Base-by-base conservation (phyloP, 2,329 filamentous ascomycete species). In the Rhytidhysteron rufulum region DNA sequence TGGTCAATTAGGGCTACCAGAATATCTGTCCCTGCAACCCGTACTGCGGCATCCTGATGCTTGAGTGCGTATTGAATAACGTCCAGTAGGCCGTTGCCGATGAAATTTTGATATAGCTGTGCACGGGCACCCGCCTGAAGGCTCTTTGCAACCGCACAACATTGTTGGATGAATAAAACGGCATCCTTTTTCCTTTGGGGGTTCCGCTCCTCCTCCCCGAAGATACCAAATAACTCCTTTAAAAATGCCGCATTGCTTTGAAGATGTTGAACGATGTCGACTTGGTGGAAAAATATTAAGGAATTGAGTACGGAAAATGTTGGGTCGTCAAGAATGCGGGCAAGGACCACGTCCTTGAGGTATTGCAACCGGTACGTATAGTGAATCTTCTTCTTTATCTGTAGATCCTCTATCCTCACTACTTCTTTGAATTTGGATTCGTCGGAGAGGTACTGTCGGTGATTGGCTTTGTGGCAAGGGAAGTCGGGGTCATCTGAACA, bases 241-340 rank as follows among this genome's bases (percentile, higher is more conserved):
- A 97, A 71, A 57, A 95, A 96, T 2, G 70, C 68, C 1, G 73
- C 73, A 55, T 95, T 95, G 19, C 75, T 77, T 65, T 96, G 90
- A n/a, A 98, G 75, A 66, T 97, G 88, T 58, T 91, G 87, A 36
- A 98, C 85, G 59, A 98, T 96, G 59, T 97, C 93, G 54, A 97
- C 90, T 70, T 98, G 93, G 69, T 97, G 93, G 75, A 95, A 98
- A 72, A 96, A 98, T 52, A 98, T 98, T 54, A 97, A 78, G 37
- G 89, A 95, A 68, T 97, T 98, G 49, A 98, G 82, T 19, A 97
- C 90, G 18, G 88, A 95, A 65, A 97, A 98, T 16, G 93, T 98
- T 36, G 91, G 91, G 63, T 98, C 93, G 67, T 98, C 93, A 45
- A 98, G 77, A 48, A 98, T 97, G 47, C 93, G 82, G 21, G 93